Base-by-base conservation (phyloP, 768 basidiomycete genomes). In the Panellus pusillus region DNA sequence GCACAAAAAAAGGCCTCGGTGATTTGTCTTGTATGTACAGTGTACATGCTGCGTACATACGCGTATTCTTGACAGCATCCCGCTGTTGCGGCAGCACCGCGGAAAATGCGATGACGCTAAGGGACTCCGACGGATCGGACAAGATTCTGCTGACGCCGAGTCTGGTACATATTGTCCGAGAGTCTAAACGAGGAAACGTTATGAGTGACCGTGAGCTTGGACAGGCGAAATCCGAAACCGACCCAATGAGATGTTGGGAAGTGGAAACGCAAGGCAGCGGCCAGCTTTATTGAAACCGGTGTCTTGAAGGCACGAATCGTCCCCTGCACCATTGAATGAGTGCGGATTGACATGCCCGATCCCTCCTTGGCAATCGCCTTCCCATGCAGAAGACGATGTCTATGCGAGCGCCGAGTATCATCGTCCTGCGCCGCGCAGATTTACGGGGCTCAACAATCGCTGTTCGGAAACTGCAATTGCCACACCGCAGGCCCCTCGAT, bases 131-230 rank as follows among this genome's bases (percentile, higher is more conserved):
- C 76, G 72, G 44, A 74, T 35, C 67, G 27, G 77, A 67, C 61
- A 74, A 76, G 18, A 78, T 71, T 58, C 73, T 78, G 43, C 74
- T 64, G 48, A 72, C 65, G 3, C 74, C 77, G 3, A 70, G 71
- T 46, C 68, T 69, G 14, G n/a, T n/a, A n/a, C n/a, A 67, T 66
- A 0, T 57, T 58, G 57, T 77, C 72, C 3, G 44, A 53, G 17
- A 77, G 68, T 20, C 61, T 52, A 62, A 77, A 78, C 15, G 74
- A 67, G 7, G 44, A 47, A 27, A 45, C 51, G 24, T 43, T 52
- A 20, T 15, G 39, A 35, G 32, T 9, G 11, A 39, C 15, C 12
- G 11, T 9, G 31, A 24, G 6, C 3, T 37, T 17, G 19, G 13
- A 2, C 24, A 2, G 15, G 3, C 7, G 43, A 11, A 27, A 35